Evolutionary conservation across 2,329 filamentous ascomycete species (phyloP).

Genomic region (Aspergillus novoparasiticus): DNA sequence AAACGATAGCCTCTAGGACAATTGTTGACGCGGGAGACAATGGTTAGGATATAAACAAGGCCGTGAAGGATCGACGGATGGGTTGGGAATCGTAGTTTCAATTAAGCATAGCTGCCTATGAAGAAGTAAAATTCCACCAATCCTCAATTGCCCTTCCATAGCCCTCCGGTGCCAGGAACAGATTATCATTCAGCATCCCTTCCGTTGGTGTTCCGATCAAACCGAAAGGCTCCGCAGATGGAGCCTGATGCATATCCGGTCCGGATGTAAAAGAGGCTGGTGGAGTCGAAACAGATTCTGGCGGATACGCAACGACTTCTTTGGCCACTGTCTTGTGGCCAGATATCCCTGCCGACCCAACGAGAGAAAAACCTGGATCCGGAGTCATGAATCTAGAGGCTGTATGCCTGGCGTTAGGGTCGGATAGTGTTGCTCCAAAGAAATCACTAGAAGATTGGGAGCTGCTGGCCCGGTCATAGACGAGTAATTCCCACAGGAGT

Average conservation of each 20-base stretch:
- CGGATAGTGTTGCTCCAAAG: constrained; percentile 14
- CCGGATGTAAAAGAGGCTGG: not conserved
- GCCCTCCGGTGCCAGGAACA: not conserved
- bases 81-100: not conserved
- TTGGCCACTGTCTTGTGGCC: constrained; percentile 42
- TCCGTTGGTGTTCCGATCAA: not conserved
- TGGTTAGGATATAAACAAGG: no score
- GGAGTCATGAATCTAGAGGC: constrained; percentile 11
- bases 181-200: not conserved
- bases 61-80: no score
- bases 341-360: constrained; percentile 43
- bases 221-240: not conserved
- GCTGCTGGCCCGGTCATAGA: constrained; percentile 40
- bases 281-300: constrained; percentile 19
- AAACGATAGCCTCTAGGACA: no score
- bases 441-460: constrained; percentile 16
- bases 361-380: constrained; percentile 38
- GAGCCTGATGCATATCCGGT: not conserved
- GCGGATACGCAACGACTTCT: constrained; percentile 39
- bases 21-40: no score
- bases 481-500: constrained; percentile 41
- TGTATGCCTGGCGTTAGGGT: not conserved
- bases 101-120: not conserved
- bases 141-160: not conserved
- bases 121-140: not conserved